Evolutionary conservation across 257 asterid species (phyloP), one percentile per base, ranked within the genome.

Genomic region (Ophiorrhiza pumila): DNA sequence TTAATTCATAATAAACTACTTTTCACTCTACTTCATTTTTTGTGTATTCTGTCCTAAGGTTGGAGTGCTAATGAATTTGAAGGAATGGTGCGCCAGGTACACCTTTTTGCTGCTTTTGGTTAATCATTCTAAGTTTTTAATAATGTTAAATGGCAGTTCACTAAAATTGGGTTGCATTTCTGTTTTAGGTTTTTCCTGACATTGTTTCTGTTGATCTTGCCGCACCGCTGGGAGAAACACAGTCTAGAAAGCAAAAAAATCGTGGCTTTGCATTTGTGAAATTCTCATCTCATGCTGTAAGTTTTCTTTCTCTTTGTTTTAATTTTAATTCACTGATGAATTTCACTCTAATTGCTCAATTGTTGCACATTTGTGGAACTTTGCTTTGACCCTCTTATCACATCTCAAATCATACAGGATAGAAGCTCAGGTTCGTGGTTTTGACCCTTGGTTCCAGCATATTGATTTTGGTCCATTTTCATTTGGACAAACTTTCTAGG

Each of bases 211-310:
- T 93, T 68, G 91, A 89, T 67, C 97, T 93, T 68, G 84, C 81
- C 73, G 77, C 79, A 81, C 67, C 37, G 55, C 15, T 55, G 42
- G 87, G 89, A 76, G 92, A 86, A 69, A 46, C 69, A 27, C 80
- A 78, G 75, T 81, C 89, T 1, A 87, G 87, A 73, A 93, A 85
- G 83, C 89, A 77, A 60, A 86, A 69, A 50, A 93, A 89, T 80
- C 97, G 98, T 66, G 98, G 98, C 67, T 93, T 91, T 82, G 97
- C 86, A 68, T 93, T 91, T 74, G 96, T 93, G 78, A 91, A 84
- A 77, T 93, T 93, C 81, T 74, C 88, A 71, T 87, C 95, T 75
- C 96, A 91, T 79, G 91, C 96, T 77, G 98, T 91, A 76, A 89
- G 95, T 82, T 71, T 57, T 64, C 80, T 80, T 73, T 71, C 68